Conservation (phyloP, 148 eudicot genomes). For the Linanthus parryae region DNA sequence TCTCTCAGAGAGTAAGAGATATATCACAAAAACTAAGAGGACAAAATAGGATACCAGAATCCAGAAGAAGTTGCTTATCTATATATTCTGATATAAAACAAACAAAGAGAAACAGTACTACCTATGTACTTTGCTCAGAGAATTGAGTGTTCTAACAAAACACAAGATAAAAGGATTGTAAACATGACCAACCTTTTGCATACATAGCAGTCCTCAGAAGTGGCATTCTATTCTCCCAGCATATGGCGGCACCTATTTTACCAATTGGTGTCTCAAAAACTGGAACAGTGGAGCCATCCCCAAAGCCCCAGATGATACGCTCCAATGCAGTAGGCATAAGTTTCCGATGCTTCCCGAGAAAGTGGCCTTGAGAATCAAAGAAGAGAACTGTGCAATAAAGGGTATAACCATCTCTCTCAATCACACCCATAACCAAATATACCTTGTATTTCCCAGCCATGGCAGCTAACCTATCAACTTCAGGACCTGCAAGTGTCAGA, state of each 20-base stretch:
- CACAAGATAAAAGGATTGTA: too few relatives aligned
- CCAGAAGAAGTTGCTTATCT: too few relatives aligned
- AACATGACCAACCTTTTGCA: constrained; percentile 99
- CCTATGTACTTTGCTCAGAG: too few relatives aligned
- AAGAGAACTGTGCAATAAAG: constrained; percentile 78
- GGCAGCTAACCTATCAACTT: constrained; percentile 82
- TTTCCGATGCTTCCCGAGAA: constrained; percentile 95
- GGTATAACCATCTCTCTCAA: constrained; percentile 94
- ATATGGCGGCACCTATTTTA: constrained; percentile 87
- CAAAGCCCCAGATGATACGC: constrained; percentile 92
- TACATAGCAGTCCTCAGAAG: constrained; percentile 92
- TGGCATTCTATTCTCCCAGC: constrained; percentile 98
- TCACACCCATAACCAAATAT: constrained; percentile 77
- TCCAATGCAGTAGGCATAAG: constrained; percentile 92
- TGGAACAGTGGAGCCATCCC: constrained; percentile 94
- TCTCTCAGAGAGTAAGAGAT: too few relatives aligned
- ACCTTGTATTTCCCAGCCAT: constrained; percentile 94
- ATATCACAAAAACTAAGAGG: too few relatives aligned
- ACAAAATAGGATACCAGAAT: too few relatives aligned
- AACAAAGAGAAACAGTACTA: too few relatives aligned
- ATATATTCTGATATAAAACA: too few relatives aligned
- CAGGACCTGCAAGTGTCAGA: constrained; percentile 52
- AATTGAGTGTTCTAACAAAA: too few relatives aligned
- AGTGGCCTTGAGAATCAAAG: constrained; percentile 82
- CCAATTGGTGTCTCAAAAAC: constrained; percentile 91